phyloP scores from a whole-genome alignment of 73 alveolate species.

The Paramecium biaurelia region DNA sequence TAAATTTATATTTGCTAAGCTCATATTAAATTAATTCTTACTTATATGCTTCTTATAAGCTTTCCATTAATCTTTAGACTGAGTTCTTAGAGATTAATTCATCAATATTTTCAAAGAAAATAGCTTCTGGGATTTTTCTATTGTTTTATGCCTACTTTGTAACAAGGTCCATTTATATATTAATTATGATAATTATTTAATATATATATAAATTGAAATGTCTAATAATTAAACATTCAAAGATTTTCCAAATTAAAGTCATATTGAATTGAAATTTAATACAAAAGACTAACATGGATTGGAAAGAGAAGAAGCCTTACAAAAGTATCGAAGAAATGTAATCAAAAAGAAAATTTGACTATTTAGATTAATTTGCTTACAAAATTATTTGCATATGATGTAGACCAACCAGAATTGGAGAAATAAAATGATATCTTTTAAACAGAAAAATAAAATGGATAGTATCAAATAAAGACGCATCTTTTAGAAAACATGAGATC shows the following conservation, averaged over 20 bases:
- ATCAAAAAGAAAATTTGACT: background rate
- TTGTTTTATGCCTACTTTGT: constrained; percentile 83
- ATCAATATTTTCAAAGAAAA: constrained; percentile 89
- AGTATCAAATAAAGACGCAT: background rate
- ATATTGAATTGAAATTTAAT: constrained; percentile 40
- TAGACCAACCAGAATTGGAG: background rate
- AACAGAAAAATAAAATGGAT: background rate
- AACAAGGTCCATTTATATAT: constrained; percentile 44
- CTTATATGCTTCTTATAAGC: constrained; percentile 61
- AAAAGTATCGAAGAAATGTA: constrained; percentile 41
- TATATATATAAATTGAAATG: background rate
- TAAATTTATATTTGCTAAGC: constrained; percentile 83
- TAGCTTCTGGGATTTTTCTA: constrained; percentile 84
- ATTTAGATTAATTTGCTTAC: constrained; percentile 12
- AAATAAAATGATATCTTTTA: background rate
- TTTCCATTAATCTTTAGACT: constrained; percentile 71
- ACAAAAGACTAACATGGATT: background rate
- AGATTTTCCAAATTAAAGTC: constrained; percentile 52
- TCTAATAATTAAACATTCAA: constrained; percentile 5
- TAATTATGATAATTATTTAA: constrained; percentile 35
- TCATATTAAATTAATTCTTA: constrained; percentile 61
- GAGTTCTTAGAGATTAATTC: constrained; percentile 82
- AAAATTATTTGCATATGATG: constrained; percentile 37
- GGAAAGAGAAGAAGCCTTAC: constrained; percentile 48
- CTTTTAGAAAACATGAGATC: background rate